phyloP scores from a whole-genome alignment of 331 rosid genomes.

The Acacia concinna region DNA sequence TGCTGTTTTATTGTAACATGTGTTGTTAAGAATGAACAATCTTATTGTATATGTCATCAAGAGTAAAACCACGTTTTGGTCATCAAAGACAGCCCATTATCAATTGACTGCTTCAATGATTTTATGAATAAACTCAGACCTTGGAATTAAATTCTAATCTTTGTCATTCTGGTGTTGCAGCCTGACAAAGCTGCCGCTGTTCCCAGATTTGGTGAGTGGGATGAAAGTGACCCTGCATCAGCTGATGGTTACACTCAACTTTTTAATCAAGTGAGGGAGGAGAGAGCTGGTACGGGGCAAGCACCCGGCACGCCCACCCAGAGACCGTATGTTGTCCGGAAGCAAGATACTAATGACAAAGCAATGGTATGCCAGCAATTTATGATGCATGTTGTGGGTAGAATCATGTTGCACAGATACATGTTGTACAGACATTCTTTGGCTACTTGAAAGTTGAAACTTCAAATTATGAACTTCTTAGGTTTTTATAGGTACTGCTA shows the following conservation, averaged over 20 bases:
- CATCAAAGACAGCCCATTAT: not conserved
- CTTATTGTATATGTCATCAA: not conserved
- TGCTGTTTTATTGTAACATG: not conserved
- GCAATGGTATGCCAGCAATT: slow-evolving; percentile 53
- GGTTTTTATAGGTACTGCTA: not conserved
- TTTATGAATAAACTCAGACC: slow-evolving; percentile 10
- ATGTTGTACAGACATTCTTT: not conserved
- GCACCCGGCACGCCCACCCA: slow-evolving; percentile 51
- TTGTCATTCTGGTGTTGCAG: slow-evolving; percentile 43
- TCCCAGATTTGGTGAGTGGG: slow-evolving; percentile 96
- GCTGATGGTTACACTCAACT: slow-evolving; percentile 94
- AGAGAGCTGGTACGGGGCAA: slow-evolving; percentile 57
- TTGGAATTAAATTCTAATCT: slow-evolving; percentile 26
- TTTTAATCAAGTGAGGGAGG: slow-evolving; percentile 79
- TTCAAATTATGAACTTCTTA: not conserved
- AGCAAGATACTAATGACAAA: slow-evolving; percentile 35
- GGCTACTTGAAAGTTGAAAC: not conserved
- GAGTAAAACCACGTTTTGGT: not conserved
- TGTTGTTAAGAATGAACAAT: not conserved
- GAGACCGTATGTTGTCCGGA: slow-evolving; percentile 40
- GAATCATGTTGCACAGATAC: not conserved
- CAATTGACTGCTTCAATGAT: not conserved
- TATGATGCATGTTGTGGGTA: not conserved
- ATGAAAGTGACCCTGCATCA: slow-evolving; percentile 79
- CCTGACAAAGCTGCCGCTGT: slow-evolving; percentile 92